phyloP scores from a whole-genome alignment of 768 basidiomycete genomes.

The Clitopilus passeckerianus region DNA sequence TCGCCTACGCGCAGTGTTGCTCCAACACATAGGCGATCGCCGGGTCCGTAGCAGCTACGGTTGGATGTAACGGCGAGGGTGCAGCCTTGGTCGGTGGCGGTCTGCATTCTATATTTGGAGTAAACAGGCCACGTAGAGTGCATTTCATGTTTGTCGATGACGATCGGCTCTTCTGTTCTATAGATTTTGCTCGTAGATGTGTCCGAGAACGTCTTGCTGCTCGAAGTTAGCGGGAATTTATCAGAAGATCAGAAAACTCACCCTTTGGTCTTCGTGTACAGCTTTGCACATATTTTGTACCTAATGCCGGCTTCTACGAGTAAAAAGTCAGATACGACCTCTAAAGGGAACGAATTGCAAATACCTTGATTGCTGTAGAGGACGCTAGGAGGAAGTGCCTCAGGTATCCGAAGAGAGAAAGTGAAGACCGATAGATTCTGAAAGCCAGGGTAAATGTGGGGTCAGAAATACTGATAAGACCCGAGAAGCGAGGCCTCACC shows the following conservation, averaged over 20 bases:
- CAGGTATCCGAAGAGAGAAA: not conserved
- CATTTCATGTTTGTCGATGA: not conserved
- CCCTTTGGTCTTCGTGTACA: not conserved
- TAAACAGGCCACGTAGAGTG: not conserved
- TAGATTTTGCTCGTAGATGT: not conserved
- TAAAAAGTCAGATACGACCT: not conserved
- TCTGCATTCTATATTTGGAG: not conserved
- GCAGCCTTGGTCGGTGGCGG: not conserved
- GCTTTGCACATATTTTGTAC: not conserved
- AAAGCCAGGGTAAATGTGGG: no score
- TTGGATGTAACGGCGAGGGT: not conserved
- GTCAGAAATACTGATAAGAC: no score
- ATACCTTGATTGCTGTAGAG: not conserved
- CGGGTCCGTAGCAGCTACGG: not conserved
- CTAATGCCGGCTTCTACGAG: not conserved
- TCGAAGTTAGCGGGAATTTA: not conserved
- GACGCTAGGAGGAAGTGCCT: not conserved
- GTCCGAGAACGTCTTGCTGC: not conserved
- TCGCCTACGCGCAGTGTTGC: not conserved
- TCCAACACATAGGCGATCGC: not conserved
- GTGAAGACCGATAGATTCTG: not conserved
- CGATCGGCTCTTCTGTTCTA: not conserved
- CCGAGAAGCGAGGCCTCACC: not conserved
- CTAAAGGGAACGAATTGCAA: not conserved
- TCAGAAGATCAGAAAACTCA: not conserved